Evolutionary conservation across 805 yeast genomes (phyloP).

Genomic region (Saturnispora halmiae): DNA sequence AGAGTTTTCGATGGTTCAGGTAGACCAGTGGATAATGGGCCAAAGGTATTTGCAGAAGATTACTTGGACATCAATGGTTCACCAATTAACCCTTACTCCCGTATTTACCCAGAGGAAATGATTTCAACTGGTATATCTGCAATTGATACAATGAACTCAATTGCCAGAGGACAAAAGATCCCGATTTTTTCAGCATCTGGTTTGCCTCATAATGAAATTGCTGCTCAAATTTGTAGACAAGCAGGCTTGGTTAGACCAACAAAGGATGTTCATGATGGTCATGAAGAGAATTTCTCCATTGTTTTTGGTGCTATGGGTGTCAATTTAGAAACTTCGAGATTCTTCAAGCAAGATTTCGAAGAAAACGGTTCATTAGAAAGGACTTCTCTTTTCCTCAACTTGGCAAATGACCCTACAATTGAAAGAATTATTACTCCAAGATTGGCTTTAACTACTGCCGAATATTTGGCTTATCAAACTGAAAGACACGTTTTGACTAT

Average conservation of each 20-base stretch:
- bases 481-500: slow-evolving; percentile 98
- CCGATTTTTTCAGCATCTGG: slow-evolving; percentile 99
- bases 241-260: slow-evolving; percentile 99
- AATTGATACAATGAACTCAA: slow-evolving; percentile 98
- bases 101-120: slow-evolving; percentile 99
- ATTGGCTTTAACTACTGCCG: slow-evolving; percentile 97
- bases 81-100: slow-evolving; percentile 95
- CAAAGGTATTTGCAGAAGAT: slow-evolving; percentile 97
- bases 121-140: slow-evolving; percentile 98
- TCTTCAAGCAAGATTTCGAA: slow-evolving; percentile 98
- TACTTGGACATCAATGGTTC: slow-evolving; percentile 97
- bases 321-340: slow-evolving; percentile 94
- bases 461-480: slow-evolving; percentile 96
- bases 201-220: slow-evolving; percentile 98
- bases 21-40: slow-evolving; percentile 96
- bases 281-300: slow-evolving; percentile 97
- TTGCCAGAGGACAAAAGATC: slow-evolving; percentile 99
- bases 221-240: slow-evolving; percentile 99
- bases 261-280: slow-evolving; percentile 99
- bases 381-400: slow-evolving; percentile 89
- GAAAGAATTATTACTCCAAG: slow-evolving; percentile 99
- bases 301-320: slow-evolving; percentile 99
- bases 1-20: slow-evolving; percentile 99
- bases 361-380: slow-evolving; percentile 98
- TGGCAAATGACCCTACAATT: slow-evolving; percentile 99